phyloP scores from a whole-genome alignment of 1,139 yeast genomes.

The Geotrichum reessii region DNA sequence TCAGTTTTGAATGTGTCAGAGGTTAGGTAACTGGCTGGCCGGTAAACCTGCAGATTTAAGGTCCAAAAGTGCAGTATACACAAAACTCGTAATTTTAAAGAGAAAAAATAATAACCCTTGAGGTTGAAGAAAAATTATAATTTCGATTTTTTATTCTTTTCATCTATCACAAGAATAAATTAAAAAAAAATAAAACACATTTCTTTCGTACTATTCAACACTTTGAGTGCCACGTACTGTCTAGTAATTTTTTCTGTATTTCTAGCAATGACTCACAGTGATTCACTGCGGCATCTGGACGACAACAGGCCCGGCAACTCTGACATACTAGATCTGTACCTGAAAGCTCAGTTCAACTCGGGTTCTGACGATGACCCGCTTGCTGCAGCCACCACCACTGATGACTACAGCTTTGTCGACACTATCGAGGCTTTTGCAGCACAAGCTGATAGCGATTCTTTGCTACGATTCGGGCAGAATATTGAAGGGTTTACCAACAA shows the following conservation, averaged over 20 bases:
- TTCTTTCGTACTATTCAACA: not conserved
- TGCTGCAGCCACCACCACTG: not conserved
- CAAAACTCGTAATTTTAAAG: not conserved
- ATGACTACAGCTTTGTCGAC: not conserved
- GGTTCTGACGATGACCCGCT: not conserved
- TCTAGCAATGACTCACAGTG: not conserved
- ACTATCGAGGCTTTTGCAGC: not conserved
- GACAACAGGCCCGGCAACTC: not conserved
- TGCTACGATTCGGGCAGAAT: not conserved
- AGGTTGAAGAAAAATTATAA: not conserved
- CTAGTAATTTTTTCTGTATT: not conserved
- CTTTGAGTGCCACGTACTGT: not conserved
- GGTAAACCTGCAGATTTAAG: not conserved
- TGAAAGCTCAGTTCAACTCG: not conserved
- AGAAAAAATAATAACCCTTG: not conserved
- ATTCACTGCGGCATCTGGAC: not conserved
- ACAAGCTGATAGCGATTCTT: not conserved
- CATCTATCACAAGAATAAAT: not conserved
- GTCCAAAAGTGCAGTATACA: not conserved
- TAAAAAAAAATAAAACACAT: too few species aligned
- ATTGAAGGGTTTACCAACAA: not conserved
- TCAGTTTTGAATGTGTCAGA: conserved; percentile 9
- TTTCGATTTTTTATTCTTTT: not conserved
- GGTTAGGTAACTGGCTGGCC: not conserved
- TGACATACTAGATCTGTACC: not conserved